A percentile compares a stretch with the other conserved stretches of the same genome.
Conservation (phyloP, 2,329 filamentous ascomycete genomes). For the Ophiognomonia clavigignenti-juglandacearum region DNA sequence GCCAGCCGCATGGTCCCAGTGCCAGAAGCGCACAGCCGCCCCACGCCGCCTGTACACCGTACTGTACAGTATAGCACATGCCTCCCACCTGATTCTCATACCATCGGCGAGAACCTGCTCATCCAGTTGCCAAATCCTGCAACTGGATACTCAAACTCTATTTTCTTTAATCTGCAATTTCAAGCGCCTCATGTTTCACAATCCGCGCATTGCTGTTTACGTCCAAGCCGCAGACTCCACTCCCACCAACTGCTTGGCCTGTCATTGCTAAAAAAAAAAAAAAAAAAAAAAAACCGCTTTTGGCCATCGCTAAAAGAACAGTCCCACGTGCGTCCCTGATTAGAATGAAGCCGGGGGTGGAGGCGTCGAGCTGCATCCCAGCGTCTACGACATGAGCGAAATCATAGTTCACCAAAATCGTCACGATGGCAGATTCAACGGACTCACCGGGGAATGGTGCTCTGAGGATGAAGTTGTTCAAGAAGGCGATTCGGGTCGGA, state of each 20-base stretch:
- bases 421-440: not conserved
- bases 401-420: no score
- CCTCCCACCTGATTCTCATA: no score
- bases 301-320: not conserved
- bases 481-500: not conserved
- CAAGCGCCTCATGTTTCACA: conserved; percentile 14
- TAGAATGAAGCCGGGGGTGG: not conserved
- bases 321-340: not conserved
- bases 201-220: conserved; percentile 10
- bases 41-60: not conserved
- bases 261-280: not conserved
- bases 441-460: conserved; percentile 9
- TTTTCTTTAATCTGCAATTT: conserved; percentile 2
- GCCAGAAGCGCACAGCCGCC: not conserved
- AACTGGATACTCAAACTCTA: conserved; percentile 10
- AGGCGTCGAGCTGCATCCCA: not conserved
- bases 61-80: not conserved
- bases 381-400: no score
- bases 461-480: conserved; percentile 4
- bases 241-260: no score
- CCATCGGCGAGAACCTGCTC: not conserved
- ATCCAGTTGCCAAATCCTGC: conserved; percentile 2
- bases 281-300: no score
- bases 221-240: no score
- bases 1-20: no score